phyloP scores from a whole-genome alignment of 768 basidiomycete genomes.

The Pulveroboletus sp. region DNA sequence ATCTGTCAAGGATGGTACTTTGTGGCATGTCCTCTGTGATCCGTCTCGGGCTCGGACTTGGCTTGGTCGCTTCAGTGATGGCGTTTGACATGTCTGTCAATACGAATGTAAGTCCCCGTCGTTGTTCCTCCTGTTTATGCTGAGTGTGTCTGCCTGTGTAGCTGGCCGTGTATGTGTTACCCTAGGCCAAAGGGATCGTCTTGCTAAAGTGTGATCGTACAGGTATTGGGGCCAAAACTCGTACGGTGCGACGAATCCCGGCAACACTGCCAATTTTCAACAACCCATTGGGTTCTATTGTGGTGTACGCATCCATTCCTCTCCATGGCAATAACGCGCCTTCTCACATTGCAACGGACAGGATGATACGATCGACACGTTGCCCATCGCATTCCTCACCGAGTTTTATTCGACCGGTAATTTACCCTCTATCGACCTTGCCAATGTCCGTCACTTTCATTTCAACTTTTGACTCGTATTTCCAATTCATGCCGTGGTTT shows the following conservation, averaged over 20 bases:
- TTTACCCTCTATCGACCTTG: constrained; percentile 56
- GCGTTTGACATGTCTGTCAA: constrained; percentile 26
- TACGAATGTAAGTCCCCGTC: constrained; percentile 19
- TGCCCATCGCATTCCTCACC: constrained; percentile 62
- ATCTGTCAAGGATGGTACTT: constrained; percentile 6
- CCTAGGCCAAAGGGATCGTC: background rate
- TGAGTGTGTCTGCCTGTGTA: constrained; percentile 4
- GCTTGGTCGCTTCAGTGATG: constrained; percentile 10
- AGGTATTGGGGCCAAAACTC: constrained; percentile 40
- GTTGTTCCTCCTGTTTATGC: background rate
- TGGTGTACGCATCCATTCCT: constrained; percentile 13
- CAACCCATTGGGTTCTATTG: constrained; percentile 34
- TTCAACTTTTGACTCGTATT: background rate
- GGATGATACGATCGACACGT: constrained; percentile 55
- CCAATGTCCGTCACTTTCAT: constrained; percentile 42
- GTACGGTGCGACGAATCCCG: constrained; percentile 26
- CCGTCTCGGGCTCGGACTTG: constrained; percentile 14
- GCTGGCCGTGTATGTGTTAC: constrained; percentile 24
- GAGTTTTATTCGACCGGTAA: constrained; percentile 59
- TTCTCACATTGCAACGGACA: constrained; percentile 18
- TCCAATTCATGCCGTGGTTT: background rate
- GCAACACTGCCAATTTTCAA: constrained; percentile 26
- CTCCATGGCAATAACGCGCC: background rate
- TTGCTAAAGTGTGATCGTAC: background rate
- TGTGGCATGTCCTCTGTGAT: constrained; percentile 3